A percentile compares a stretch with the other conserved stretches of the same genome.
Conservation (phyloP, 2,329 filamentous ascomycete genomes). For the Phaeomoniella chlamydospora region DNA sequence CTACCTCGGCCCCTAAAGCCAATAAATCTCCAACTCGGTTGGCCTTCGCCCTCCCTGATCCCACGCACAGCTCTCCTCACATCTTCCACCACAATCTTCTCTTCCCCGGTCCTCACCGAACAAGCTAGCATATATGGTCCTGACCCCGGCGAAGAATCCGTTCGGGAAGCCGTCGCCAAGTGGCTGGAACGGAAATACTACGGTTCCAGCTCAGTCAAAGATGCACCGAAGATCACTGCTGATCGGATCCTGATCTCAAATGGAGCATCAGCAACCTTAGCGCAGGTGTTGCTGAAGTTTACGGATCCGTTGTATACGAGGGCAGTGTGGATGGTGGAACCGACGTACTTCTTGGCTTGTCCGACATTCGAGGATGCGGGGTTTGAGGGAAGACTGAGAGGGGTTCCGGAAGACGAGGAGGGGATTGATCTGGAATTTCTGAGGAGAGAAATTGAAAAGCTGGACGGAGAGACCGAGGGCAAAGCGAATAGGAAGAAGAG, state of each 20-base stretch:
- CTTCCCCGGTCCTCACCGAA: conserved; percentile 40
- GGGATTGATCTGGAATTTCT: conserved; percentile 58
- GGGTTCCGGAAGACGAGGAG: conserved; percentile 62
- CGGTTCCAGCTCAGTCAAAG: too few relatives aligned
- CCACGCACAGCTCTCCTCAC: conserved; percentile 47
- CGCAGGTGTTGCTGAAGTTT: conserved; percentile 62
- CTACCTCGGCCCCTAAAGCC: too few relatives aligned
- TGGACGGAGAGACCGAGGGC: conserved; percentile 8
- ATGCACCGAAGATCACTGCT: conserved; percentile 24
- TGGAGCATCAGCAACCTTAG: conserved; percentile 72
- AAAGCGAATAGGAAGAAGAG: conserved; percentile 5
- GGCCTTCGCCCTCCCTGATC: conserved; percentile 43
- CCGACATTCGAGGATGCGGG: conserved; percentile 74
- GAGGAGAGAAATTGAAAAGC: conserved; percentile 29
- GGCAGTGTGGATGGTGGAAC: conserved; percentile 66
- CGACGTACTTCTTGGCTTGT: conserved; percentile 73
- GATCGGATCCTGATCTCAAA: conserved; percentile 67
- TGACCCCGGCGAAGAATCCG: conserved; percentile 57
- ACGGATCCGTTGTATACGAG: conserved; percentile 64
- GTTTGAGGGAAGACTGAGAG: conserved; percentile 51
- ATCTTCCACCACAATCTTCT: conserved; percentile 47
- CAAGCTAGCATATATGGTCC: conserved; percentile 67
- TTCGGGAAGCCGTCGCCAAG: conserved; percentile 51
- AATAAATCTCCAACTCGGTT: conserved; percentile 30
- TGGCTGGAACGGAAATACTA: conserved; percentile 60